These are phyloP conservation scores for Euphorbia tirucalli DNA, from an alignment of 345 rosid species.

Conservation along the genomic window DNA sequence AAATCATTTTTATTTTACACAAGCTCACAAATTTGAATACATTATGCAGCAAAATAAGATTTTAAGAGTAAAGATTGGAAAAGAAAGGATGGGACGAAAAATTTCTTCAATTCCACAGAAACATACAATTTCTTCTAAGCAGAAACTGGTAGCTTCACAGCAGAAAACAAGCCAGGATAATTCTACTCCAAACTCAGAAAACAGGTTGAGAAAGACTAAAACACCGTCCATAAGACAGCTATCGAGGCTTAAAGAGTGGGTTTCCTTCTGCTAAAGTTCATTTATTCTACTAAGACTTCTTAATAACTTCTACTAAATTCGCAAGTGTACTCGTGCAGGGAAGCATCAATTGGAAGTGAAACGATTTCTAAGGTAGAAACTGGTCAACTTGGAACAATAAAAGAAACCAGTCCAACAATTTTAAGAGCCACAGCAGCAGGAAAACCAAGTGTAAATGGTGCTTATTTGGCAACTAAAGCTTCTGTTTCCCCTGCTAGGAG, in stretches of 20 bases:
- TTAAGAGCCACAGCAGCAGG: conserved; percentile 30
- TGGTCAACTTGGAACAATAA: conserved; percentile 29
- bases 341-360: conserved; percentile 31
- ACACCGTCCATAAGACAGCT: conserved; percentile 30
- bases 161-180: conserved; percentile 16
- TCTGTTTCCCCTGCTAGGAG: conserved; percentile 31
- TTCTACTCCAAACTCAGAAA: conserved; percentile 20
- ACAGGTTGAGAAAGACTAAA: conserved; percentile 37
- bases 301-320: not conserved
- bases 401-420: conserved; percentile 30
- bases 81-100: conserved; percentile 26
- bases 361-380: conserved; percentile 11
- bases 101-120: conserved; percentile 26
- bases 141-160: conserved; percentile 25
- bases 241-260: conserved; percentile 35
- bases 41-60: conserved; percentile 24
- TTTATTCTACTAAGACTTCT: not conserved
- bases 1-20: not conserved
- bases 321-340: conserved; percentile 36
- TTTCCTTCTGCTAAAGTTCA: not conserved
- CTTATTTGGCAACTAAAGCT: conserved; percentile 27
- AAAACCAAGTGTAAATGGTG: conserved; percentile 19
- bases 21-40: conserved; percentile 7
- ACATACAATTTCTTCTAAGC: conserved; percentile 25
- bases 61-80: conserved; percentile 19